Percentiles rank a stretch among this genome's conserved stretches.
Conservation (phyloP, 805 yeast species). For the Myxozyma neotropica region DNA sequence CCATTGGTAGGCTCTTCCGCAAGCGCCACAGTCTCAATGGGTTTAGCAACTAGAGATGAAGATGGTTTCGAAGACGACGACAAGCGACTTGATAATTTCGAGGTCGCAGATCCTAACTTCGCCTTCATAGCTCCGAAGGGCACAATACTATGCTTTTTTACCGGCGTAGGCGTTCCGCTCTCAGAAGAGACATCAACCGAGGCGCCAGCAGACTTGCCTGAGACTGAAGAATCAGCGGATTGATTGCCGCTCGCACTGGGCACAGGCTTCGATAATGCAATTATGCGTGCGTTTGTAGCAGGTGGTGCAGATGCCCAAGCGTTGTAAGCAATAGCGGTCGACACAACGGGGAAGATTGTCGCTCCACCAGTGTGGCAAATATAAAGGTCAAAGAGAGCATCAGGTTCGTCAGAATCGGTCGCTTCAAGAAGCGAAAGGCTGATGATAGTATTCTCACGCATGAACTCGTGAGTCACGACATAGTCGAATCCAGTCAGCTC, state of each 20-base stretch:
- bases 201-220: neutral
- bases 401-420: conserved; percentile 5
- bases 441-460: conserved; percentile 9
- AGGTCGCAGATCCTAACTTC: neutral
- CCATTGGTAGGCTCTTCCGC: neutral
- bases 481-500: conserved; percentile 21
- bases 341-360: conserved; percentile 22
- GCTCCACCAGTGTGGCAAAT: conserved; percentile 27
- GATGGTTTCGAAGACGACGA: neutral
- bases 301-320: conserved; percentile 16
- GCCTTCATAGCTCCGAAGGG: conserved; percentile 27
- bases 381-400: conserved; percentile 27
- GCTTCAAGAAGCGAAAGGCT: conserved; percentile 24
- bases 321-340: conserved; percentile 15
- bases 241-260: neutral
- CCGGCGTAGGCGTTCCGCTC: conserved; percentile 1
- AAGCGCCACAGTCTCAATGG: neutral
- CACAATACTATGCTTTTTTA: conserved; percentile 22
- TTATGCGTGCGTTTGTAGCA: neutral
- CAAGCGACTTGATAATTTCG: neutral
- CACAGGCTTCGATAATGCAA: neutral
- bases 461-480: conserved; percentile 8
- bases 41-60: neutral
- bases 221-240: conserved; percentile 1
- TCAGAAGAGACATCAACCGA: neutral